Evolutionary conservation across 2,329 filamentous ascomycete genomes (phyloP), one percentile per base, ranked within the genome.

Genomic region (Fusarium chaquense): DNA sequence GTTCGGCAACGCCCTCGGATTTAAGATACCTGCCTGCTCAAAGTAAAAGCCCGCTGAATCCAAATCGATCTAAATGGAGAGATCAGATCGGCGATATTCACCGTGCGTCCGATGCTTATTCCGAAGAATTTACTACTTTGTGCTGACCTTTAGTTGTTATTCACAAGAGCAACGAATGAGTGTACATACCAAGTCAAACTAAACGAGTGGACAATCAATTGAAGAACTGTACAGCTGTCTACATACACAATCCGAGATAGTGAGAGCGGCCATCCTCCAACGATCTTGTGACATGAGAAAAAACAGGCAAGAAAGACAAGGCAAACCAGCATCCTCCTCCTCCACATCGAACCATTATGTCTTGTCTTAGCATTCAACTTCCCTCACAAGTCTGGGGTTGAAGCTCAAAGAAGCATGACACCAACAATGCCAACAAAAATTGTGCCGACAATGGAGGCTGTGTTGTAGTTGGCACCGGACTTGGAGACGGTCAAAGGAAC

Each of bases 151-250:
- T 62, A 52, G 24, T 35, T 22, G 35, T 45, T 40, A 62, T 56
- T 33, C 40, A 38, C 49, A 30, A 28, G 33, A 30, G 11, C 16
- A 28, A 16, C 8, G 36, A 36, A 22, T 12, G 7, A 40, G 16
- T 22, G 13, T 35, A 4, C 20, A 38, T 26, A 32, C 46, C 12
- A 51, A 26, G 24, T 40, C 28, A n/a, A 36, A 52, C 43, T 41
- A 62, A 69, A 57, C 38, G 58, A 66, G 54, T 49, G 53, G 62
- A 62, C 52, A 45, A 69, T 69, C 65, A 44, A 69, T 66, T 69
- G 55, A 55, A 50, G 30, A 49, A 44, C 61, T 51, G 26, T 46
- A 62, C 54, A 58, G 38, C 40, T 53, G 51, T 55, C 58, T 63
- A 43, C 32, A 45, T 43, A 52, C 41, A 38, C 20, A 52, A 35